Evolutionary conservation across 331 rosid genomes (phyloP).

Genomic region (Malus hybrid): DNA sequence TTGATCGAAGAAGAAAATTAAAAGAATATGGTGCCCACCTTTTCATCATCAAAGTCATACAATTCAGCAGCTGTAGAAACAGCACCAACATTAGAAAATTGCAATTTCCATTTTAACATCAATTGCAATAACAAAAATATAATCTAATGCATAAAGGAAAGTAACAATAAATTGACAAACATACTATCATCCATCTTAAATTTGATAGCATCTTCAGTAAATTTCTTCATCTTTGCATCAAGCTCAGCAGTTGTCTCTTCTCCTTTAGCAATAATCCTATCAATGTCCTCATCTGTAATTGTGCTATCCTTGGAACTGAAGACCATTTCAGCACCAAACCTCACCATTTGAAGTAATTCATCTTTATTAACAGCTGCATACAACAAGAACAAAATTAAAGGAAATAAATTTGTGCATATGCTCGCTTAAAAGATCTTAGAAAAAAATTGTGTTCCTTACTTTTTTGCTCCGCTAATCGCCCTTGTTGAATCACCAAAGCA

Average conservation of each 20-base stretch:
- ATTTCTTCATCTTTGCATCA: conserved; percentile 98
- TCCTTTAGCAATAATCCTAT: conserved; percentile 96
- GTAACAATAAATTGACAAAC: conserved; percentile 17
- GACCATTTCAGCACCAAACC: conserved; percentile 99
- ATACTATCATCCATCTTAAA: conserved; percentile 98
- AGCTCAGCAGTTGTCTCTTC: conserved; percentile 98
- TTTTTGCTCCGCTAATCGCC: conserved; percentile 95
- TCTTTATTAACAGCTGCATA: conserved; percentile 95
- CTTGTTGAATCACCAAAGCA: conserved; percentile 98
- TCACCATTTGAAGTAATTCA: conserved; percentile 97
- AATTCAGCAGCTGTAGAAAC: conserved; percentile 79
- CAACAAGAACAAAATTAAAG: not conserved
- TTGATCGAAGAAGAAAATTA: not conserved
- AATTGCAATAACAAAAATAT: not conserved
- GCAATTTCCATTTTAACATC: not conserved
- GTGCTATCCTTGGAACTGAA: conserved; percentile 98
- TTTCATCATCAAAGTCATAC: conserved; percentile 91
- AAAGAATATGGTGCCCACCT: conserved; percentile 39
- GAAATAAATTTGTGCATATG: not conserved
- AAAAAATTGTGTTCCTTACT: conserved; percentile 30
- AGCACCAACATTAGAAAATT: conserved; percentile 13
- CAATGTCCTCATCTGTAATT: conserved; percentile 96
- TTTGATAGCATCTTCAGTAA: conserved; percentile 97
- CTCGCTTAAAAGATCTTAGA: not conserved
- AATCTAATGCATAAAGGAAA: not conserved